Base-by-base conservation (phyloP, 148 eudicot genomes). In the Vaccinium vitisidaea region DNA sequence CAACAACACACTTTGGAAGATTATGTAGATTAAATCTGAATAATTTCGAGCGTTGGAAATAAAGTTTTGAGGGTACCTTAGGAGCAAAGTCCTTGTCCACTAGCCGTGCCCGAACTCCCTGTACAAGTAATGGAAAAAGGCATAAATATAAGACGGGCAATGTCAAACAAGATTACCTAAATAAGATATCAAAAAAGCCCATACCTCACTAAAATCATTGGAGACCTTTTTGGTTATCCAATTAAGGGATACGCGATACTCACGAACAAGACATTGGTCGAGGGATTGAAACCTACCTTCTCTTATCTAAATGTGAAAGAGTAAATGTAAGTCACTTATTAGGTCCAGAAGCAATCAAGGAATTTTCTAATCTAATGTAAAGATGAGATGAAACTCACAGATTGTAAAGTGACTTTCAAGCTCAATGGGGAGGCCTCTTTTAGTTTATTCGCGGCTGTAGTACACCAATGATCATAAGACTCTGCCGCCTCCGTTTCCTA, bases 31-130 rank as follows among this genome's bases (percentile, higher is more conserved):
- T 18, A 61, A 30, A 48, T 43, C 30, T 27, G 14, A 46, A 53
- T 39, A 46, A 53, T 39, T 36, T 21, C 83, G 10, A 9, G 53
- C 25, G 27, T 74, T 14, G 67, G 21, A 79, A 23, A 58, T 32
- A 52, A 36, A 74, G 13, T 12, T 27, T 54, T 12, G 8, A 21
- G 39, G 56, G 75, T 88, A 97, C 99, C 92, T 94, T 97, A 21
- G 98, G 99, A 84, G 96, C 92, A 85, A 95, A 97, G 90, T 97
- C 98, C 86, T 97, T 95, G 90, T 95, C 98, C 56, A 95, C 92
- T 55, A 97, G 88, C 83, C 98, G 90, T 70, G 99, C 97, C 88
- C 98, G 92, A 74, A 93, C 90, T 77, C 98, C 99, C 99, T 97
- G 86, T 58, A 76, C 58, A 89, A 48, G 19, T 67, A n/a, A 75